These are phyloP conservation scores for Yamadazyma scolyti DNA, from an alignment of 805 yeast species.

Conservation along the genomic window DNA sequence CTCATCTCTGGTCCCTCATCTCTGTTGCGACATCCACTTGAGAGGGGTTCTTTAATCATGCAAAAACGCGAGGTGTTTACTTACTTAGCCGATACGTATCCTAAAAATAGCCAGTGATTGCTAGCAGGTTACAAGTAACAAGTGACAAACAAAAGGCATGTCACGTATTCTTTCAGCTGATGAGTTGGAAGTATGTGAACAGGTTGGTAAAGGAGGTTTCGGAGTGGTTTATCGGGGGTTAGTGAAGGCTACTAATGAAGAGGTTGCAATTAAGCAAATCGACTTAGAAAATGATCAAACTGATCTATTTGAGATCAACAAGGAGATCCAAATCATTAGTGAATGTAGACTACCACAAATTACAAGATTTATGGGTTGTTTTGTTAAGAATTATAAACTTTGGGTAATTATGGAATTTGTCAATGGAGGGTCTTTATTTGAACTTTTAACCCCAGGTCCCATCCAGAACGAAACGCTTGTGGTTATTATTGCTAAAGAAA, in stretches of 20 bases:
- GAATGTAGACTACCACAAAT: slow-evolving; percentile 62
- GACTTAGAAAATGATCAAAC: slow-evolving; percentile 64
- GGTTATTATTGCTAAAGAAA: slow-evolving; percentile 50
- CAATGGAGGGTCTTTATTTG: slow-evolving; percentile 76
- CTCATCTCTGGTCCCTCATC: too few relatives aligned
- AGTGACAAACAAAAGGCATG: too few relatives aligned
- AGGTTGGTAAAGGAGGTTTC: slow-evolving; percentile 76
- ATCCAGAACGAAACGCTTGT: slow-evolving; percentile 50
- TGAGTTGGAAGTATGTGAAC: slow-evolving; percentile 41
- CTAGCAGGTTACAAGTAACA: too few relatives aligned
- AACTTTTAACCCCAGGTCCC: slow-evolving; percentile 57
- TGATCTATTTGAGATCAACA: slow-evolving; percentile 68
- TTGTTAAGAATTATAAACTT: slow-evolving; percentile 62
- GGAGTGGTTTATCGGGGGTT: slow-evolving; percentile 71
- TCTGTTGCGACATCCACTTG: too few relatives aligned
- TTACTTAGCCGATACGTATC: too few relatives aligned
- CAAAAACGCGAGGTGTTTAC: too few relatives aligned
- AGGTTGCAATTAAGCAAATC: slow-evolving; percentile 62
- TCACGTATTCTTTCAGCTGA: slow-evolving; percentile 28
- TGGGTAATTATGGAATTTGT: slow-evolving; percentile 82
- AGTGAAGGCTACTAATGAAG: slow-evolving; percentile 38
- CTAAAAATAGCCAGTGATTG: too few relatives aligned
- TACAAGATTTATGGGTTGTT: slow-evolving; percentile 68
- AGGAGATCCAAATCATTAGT: slow-evolving; percentile 65
- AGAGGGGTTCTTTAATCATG: too few relatives aligned